These are phyloP conservation scores for Dovyalis caffra DNA, from an alignment of 345 rosid species.

Conservation along the genomic window DNA sequence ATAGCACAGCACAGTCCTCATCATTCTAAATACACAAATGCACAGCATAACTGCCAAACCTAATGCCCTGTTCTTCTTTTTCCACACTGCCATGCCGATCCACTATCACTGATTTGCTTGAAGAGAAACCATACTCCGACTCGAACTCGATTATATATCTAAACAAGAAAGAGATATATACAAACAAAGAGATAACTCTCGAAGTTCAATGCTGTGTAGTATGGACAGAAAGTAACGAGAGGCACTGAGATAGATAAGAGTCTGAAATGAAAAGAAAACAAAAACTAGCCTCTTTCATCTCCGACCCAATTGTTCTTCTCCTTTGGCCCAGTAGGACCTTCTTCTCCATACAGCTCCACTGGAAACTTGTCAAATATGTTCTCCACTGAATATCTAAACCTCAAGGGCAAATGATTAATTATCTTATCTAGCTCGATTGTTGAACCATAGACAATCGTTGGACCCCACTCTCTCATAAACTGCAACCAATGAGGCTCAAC, in stretches of 20 bases:
- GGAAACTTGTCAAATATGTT: constrained; percentile 49
- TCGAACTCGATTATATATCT: background rate
- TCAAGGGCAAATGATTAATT: constrained; percentile 43
- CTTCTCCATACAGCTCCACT: constrained; percentile 63
- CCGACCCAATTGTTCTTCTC: constrained; percentile 90
- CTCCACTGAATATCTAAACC: constrained; percentile 35
- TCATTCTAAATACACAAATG: too few species aligned
- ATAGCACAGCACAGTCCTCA: too few species aligned
- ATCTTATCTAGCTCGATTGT: constrained; percentile 55
- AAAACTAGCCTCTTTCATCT: constrained; percentile 67
- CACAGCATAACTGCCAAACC: too few species aligned
- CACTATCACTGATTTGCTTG: background rate
- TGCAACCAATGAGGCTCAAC: constrained; percentile 73
- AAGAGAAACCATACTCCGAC: background rate
- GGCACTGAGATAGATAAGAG: background rate
- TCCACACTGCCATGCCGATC: background rate
- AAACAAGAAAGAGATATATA: background rate
- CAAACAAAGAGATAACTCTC: background rate
- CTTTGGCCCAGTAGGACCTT: constrained; percentile 93
- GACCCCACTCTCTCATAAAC: constrained; percentile 92
- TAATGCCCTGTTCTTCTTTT: background rate
- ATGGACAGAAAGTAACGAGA: background rate
- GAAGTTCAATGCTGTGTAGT: background rate
- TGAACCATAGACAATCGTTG: constrained; percentile 56
- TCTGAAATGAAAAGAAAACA: background rate